These are phyloP conservation scores for Hypoxylon sp. DNA, from an alignment of 2,329 filamentous ascomycete species.

Conservation along the genomic window DNA sequence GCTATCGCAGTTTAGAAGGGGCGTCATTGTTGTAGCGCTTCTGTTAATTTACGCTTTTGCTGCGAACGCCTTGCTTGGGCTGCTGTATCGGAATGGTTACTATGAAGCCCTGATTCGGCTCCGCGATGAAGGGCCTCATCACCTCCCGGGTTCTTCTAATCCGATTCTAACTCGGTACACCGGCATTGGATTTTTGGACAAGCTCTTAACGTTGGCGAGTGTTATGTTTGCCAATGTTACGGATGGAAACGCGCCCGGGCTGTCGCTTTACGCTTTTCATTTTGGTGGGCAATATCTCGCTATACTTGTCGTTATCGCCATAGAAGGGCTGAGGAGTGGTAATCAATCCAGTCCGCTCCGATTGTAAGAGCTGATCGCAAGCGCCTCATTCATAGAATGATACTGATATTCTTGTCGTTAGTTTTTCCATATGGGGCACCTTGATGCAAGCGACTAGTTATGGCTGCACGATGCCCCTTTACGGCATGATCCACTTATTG, in stretches of 20 bases:
- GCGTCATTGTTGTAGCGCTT: slow-evolving; percentile 27
- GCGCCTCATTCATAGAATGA: not conserved
- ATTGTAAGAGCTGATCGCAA: slow-evolving; percentile 31
- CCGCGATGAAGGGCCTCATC: slow-evolving; percentile 34
- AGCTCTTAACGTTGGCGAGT: slow-evolving; percentile 35
- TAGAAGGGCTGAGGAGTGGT: slow-evolving; percentile 37
- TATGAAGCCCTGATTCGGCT: slow-evolving; percentile 34
- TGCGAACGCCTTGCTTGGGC: slow-evolving; percentile 31
- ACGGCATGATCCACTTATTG: slow-evolving; percentile 35
- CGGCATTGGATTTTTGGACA: slow-evolving; percentile 32
- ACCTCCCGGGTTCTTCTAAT: slow-evolving; percentile 38
- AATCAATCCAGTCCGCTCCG: slow-evolving; percentile 33
- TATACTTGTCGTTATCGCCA: slow-evolving; percentile 36
- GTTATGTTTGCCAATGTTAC: slow-evolving; percentile 42
- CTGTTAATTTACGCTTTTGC: slow-evolving; percentile 34
- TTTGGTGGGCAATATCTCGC: slow-evolving; percentile 41
- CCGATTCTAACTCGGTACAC: slow-evolving; percentile 36
- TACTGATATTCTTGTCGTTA: slow-evolving; percentile 22
- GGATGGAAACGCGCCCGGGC: slow-evolving; percentile 31
- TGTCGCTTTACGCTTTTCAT: slow-evolving; percentile 40
- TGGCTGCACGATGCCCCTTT: slow-evolving; percentile 41
- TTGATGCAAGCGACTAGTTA: slow-evolving; percentile 40
- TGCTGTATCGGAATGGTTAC: slow-evolving; percentile 39
- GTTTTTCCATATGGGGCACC: slow-evolving; percentile 37
- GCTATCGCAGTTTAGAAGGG: slow-evolving; percentile 19